Evolutionary conservation across 1,139 yeast genomes (phyloP).

Genomic region (Suhomyces bribrorum): DNA sequence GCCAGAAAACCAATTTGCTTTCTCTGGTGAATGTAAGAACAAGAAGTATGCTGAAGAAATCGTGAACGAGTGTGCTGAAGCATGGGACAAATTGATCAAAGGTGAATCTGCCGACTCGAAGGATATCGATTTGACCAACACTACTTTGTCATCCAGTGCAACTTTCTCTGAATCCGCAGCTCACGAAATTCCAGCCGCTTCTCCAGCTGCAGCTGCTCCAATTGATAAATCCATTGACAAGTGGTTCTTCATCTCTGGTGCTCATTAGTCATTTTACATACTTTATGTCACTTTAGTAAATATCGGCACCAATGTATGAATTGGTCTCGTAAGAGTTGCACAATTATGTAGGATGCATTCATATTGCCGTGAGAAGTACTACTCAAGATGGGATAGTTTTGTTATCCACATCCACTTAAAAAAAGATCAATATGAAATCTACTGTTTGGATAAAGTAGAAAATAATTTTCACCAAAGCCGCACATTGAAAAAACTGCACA

Average conservation of each 20-base stretch:
- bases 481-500: too few species aligned
- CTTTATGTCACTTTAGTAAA: too few species aligned
- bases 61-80: slow-evolving; percentile 71
- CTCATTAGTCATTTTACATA: slow-evolving; percentile 41
- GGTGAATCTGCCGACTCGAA: slow-evolving; percentile 50
- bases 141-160: slow-evolving; percentile 65
- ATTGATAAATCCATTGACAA: slow-evolving; percentile 96
- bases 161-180: slow-evolving; percentile 51
- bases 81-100: slow-evolving; percentile 71
- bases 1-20: slow-evolving; percentile 83
- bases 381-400: too few species aligned
- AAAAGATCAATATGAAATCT: too few species aligned
- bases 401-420: too few species aligned
- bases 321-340: too few species aligned
- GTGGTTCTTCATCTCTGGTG: slow-evolving; percentile 98
- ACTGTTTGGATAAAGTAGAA: too few species aligned
- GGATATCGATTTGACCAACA: slow-evolving; percentile 57
- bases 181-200: slow-evolving; percentile 63
- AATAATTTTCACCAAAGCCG: too few species aligned
- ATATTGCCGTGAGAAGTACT: too few species aligned
- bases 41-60: slow-evolving; percentile 69
- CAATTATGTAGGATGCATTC: too few species aligned
- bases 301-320: too few species aligned
- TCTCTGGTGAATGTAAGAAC: slow-evolving; percentile 76
- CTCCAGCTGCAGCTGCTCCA: slow-evolving; percentile 81